Evolutionary conservation across 257 asterid species (phyloP).

Genomic region (Scutellaria minor): DNA sequence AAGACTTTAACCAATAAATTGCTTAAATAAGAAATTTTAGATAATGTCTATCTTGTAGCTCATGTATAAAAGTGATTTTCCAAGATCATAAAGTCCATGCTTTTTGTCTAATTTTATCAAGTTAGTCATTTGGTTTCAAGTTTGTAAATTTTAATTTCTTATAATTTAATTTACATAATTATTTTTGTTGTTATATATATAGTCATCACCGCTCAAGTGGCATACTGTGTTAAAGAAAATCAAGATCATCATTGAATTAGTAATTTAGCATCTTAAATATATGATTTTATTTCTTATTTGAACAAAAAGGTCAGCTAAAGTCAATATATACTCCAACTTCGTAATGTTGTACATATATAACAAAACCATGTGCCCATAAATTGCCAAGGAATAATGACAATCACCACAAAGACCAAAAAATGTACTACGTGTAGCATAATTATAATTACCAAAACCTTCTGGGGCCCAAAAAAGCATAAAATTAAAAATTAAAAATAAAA

Average conservation of each 20-base stretch:
- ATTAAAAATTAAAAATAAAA: neutral
- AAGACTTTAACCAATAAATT: neutral
- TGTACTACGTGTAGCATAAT: constrained; percentile 35
- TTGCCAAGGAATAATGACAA: constrained; percentile 51
- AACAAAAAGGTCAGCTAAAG: neutral
- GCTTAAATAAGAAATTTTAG: neutral
- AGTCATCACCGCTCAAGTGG: no score
- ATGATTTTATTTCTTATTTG: neutral
- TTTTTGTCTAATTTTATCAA: neutral
- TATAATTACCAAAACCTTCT: constrained; percentile 34
- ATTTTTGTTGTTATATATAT: no score
- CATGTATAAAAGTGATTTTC: neutral
- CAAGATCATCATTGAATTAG: neutral
- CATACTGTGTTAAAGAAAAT: no score
- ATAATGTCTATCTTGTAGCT: neutral
- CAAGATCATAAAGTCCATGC: neutral
- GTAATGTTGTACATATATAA: constrained; percentile 31
- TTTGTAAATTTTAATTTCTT: neutral
- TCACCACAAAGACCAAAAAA: constrained; percentile 37
- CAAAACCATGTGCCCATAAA: constrained; percentile 58
- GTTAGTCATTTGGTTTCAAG: neutral
- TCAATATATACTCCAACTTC: neutral
- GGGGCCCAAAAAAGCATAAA: constrained; percentile 31
- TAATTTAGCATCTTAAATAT: neutral
- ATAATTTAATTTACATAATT: neutral